Conservation (phyloP, 495 filamentous ascomycete genomes). For the Trypethelium eluteriae region DNA sequence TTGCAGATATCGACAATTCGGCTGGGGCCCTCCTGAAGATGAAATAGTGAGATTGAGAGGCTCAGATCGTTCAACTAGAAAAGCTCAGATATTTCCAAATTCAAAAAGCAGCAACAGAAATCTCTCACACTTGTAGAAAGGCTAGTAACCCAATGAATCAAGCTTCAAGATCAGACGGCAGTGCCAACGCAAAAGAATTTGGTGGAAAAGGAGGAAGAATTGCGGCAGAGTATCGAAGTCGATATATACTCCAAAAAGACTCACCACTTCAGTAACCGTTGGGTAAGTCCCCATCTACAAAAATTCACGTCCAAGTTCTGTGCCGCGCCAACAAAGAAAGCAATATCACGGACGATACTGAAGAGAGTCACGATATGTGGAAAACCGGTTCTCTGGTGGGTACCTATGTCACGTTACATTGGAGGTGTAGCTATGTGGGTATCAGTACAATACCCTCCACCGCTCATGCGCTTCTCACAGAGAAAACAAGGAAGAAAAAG, state of each 20-base stretch:
- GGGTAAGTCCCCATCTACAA: background rate
- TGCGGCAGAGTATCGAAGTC: background rate
- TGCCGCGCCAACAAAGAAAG: background rate
- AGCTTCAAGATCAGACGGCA: background rate
- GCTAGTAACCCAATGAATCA: background rate
- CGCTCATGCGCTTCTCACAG: background rate
- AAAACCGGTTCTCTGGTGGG: background rate
- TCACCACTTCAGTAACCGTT: background rate
- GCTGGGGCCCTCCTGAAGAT: background rate
- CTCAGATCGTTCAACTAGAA: background rate
- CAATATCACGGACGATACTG: background rate
- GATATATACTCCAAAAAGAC: background rate
- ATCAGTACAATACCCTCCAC: slow-evolving; percentile 8
- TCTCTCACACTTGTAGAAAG: background rate
- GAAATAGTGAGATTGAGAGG: background rate
- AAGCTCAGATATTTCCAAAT: background rate
- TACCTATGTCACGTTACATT: background rate
- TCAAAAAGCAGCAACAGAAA: background rate
- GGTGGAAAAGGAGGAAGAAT: background rate
- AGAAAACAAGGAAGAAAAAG: too few species aligned
- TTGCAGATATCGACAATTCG: background rate
- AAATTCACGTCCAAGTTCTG: background rate
- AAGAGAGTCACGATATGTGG: background rate
- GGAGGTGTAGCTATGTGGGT: slow-evolving; percentile 5
- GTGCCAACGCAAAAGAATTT: background rate